These are phyloP conservation scores for Stenogyne calaminthoides DNA, from an alignment of 305 asterid species.

Conservation along the genomic window DNA sequence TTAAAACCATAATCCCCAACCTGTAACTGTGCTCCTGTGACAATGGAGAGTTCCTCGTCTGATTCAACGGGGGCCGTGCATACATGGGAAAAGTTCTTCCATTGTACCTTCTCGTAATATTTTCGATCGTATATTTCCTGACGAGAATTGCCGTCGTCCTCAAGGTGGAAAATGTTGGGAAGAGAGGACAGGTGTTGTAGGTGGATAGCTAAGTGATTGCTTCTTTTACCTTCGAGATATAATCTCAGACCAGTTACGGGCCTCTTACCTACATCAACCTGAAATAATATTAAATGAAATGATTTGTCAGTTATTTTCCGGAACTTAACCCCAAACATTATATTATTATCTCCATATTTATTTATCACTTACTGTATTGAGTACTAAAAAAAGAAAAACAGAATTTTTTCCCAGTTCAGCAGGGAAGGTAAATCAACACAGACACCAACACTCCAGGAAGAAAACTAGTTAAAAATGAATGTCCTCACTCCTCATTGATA, in stretches of 20 bases:
- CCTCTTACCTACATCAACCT: conserved; percentile 96
- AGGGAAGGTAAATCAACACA: background rate
- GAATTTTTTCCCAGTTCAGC: background rate
- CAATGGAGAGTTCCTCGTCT: conserved; percentile 77
- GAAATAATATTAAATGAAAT: conserved; percentile 28
- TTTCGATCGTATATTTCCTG: conserved; percentile 69
- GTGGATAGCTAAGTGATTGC: conserved; percentile 93
- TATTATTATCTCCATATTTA: background rate
- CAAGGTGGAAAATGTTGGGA: conserved; percentile 77
- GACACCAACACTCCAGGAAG: background rate
- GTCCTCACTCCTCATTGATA: background rate
- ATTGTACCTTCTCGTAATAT: conserved; percentile 84
- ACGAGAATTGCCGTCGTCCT: conserved; percentile 62
- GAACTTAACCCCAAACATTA: background rate
- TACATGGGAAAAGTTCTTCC: conserved; percentile 97
- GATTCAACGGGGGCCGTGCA: conserved; percentile 96
- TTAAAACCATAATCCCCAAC: conserved; percentile 80
- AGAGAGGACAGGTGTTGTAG: conserved; percentile 94
- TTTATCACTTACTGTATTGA: background rate
- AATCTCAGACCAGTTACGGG: conserved; percentile 92
- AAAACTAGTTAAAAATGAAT: background rate
- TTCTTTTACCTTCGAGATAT: conserved; percentile 91
- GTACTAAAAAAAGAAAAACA: background rate
- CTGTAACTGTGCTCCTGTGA: conserved; percentile 85
- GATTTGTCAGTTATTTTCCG: conserved; percentile 12